These are phyloP conservation scores for Torulaspora globosa DNA, from an alignment of 1,139 yeast species.

Conservation along the genomic window DNA sequence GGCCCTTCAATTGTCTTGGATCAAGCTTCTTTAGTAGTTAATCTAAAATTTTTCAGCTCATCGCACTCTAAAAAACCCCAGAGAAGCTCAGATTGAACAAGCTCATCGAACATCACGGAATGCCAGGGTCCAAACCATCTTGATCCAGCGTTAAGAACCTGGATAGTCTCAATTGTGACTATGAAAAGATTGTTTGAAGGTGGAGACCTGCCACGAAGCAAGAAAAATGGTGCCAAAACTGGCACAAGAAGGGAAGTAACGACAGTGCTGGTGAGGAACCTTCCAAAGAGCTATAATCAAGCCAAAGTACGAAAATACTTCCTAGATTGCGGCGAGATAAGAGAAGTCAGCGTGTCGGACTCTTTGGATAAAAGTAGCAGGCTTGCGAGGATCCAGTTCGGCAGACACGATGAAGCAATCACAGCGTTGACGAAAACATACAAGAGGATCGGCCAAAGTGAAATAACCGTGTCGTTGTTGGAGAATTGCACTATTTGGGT, in stretches of 20 bases:
- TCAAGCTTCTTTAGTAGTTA: neutral
- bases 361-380: slow-evolving; percentile 25
- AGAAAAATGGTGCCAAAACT: slow-evolving; percentile 1
- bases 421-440: slow-evolving; percentile 59
- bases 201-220: slow-evolving; percentile 1
- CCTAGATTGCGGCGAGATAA: slow-evolving; percentile 57
- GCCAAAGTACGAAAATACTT: slow-evolving; percentile 44
- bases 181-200: slow-evolving; percentile 10
- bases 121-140: too few relatives aligned
- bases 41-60: slow-evolving; percentile 11
- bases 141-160: too few relatives aligned
- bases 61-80: slow-evolving; percentile 4
- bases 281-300: slow-evolving; percentile 36
- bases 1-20: neutral
- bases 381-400: slow-evolving; percentile 55
- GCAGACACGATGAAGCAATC: slow-evolving; percentile 46
- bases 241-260: slow-evolving; percentile 25
- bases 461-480: slow-evolving; percentile 43
- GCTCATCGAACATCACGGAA: neutral
- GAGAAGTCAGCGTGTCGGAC: slow-evolving; percentile 37
- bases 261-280: slow-evolving; percentile 31
- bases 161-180: neutral
- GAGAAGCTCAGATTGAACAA: neutral
- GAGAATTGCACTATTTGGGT: slow-evolving; percentile 38
- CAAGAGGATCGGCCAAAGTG: slow-evolving; percentile 44